phyloP scores from a whole-genome alignment of 2,329 filamentous ascomycete species.

The Albophoma yamanashiensis region DNA sequence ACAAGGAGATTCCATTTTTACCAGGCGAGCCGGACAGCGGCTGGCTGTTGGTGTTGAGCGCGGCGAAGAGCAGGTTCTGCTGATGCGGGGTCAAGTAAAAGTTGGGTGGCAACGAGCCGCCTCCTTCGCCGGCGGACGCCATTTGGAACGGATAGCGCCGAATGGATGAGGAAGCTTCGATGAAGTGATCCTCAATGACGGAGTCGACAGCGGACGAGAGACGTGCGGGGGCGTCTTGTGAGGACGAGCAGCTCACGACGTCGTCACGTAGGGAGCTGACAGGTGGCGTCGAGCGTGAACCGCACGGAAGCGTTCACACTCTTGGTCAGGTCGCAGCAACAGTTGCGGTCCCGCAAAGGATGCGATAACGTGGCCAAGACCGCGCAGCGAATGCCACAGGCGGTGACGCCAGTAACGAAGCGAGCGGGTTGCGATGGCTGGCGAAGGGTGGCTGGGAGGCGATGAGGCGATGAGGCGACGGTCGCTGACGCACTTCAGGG shows the following conservation, averaged over 20 bases:
- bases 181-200: not conserved
- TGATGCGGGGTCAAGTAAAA: conserved; percentile 67
- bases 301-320: too few species aligned
- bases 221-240: not conserved
- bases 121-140: conserved; percentile 37
- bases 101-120: conserved; percentile 32
- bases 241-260: not conserved
- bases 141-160: conserved; percentile 19
- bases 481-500: conserved; percentile 1
- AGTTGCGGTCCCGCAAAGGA: not conserved
- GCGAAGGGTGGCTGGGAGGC: not conserved
- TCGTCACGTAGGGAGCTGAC: not conserved
- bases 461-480: not conserved
- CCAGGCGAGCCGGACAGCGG: conserved; percentile 19
- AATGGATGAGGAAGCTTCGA: not conserved
- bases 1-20: conserved; percentile 30
- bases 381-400: not conserved
- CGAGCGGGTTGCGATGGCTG: not conserved
- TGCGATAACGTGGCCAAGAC: not conserved
- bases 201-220: not conserved
- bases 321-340: not conserved
- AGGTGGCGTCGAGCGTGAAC: not conserved
- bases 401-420: not conserved
- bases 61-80: conserved; percentile 64
- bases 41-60: conserved; percentile 59